Conservation (phyloP, 2,329 filamentous ascomycete genomes). For the Aspergillus calidoustus region DNA sequence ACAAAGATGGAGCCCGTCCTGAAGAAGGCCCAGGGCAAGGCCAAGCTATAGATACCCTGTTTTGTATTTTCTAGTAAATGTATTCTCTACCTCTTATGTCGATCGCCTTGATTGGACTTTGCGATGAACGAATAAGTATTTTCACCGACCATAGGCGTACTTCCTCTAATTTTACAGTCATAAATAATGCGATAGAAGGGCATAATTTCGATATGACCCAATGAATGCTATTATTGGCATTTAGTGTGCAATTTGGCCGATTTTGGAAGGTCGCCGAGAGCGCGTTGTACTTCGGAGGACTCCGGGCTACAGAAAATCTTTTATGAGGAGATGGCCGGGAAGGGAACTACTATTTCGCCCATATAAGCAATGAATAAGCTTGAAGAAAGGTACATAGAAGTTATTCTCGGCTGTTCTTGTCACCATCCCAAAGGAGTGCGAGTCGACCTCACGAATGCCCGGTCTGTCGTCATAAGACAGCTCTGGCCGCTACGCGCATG, state of each 20-base stretch:
- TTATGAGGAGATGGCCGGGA: too few species aligned
- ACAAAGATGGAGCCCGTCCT: slow-evolving; percentile 94
- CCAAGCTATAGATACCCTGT: slow-evolving; percentile 71
- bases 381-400: too few species aligned
- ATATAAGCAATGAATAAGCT: too few species aligned
- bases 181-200: not conserved
- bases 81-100: slow-evolving; percentile 20
- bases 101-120: slow-evolving; percentile 1
- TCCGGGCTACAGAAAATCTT: too few species aligned
- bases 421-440: too few species aligned
- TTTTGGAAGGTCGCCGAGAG: not conserved
- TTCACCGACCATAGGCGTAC: not conserved
- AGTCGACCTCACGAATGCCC: not conserved
- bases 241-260: not conserved
- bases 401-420: not conserved
- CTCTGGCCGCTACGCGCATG: not conserved
- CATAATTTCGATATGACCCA: not conserved
- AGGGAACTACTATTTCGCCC: too few species aligned
- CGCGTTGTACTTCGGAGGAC: too few species aligned
- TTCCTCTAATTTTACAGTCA: not conserved
- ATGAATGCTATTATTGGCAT: not conserved
- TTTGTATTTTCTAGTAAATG: slow-evolving; percentile 17
- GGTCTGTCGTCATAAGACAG: not conserved
- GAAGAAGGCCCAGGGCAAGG: slow-evolving; percentile 82
- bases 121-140: slow-evolving; percentile 4